These are phyloP conservation scores for Sporothrix globosa DNA, from an alignment of 2,329 filamentous ascomycete species.

Conservation along the genomic window DNA sequence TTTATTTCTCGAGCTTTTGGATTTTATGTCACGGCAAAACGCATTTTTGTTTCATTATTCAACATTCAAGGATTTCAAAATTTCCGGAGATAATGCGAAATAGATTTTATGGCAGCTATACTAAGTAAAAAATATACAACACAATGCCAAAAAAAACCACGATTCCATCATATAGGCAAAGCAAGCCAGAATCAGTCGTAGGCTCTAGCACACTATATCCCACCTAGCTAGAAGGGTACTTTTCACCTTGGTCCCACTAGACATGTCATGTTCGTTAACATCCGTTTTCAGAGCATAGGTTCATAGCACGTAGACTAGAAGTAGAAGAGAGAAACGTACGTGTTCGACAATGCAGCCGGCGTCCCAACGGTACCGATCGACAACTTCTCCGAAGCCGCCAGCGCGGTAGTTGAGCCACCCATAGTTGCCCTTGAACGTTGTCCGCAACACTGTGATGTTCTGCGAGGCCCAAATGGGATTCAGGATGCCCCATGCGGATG, in stretches of 20 bases:
- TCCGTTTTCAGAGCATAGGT: too few relatives aligned
- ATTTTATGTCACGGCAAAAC: not conserved
- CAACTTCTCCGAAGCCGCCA: conserved; percentile 37
- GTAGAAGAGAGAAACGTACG: conserved; percentile 32
- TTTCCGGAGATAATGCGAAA: not conserved
- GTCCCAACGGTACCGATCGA: conserved; percentile 39
- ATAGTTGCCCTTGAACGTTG: conserved; percentile 37
- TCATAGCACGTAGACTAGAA: not conserved
- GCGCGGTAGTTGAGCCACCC: conserved; percentile 39
- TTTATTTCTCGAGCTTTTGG: not conserved
- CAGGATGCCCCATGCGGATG: conserved; percentile 38
- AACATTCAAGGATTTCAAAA: not conserved
- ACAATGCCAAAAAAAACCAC: not conserved
- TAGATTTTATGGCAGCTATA: not conserved
- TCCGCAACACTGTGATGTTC: conserved; percentile 39
- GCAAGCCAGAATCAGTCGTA: not conserved
- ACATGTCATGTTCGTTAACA: not conserved
- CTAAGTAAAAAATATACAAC: not conserved
- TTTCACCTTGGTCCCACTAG: conserved; percentile 32
- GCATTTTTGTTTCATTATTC: not conserved
- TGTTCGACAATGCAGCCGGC: conserved; percentile 40
- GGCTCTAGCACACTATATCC: not conserved
- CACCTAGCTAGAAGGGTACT: conserved; percentile 3
- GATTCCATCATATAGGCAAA: not conserved
- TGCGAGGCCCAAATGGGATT: conserved; percentile 39